phyloP scores from a whole-genome alignment of 1,139 yeast species.

The Schizosaccharomyces versatilis region DNA sequence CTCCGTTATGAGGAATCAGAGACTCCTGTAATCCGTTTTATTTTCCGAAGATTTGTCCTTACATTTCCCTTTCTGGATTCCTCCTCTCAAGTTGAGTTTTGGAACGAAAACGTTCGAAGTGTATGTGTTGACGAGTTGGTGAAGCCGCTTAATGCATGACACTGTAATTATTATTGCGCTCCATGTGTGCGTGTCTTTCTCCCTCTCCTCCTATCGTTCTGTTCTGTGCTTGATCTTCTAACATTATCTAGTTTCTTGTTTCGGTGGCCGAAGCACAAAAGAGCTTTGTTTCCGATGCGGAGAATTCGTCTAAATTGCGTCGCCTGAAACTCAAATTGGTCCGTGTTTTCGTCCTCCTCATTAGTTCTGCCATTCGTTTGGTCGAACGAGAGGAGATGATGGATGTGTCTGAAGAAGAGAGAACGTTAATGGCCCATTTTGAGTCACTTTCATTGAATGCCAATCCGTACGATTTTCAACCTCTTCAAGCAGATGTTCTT shows the following conservation, averaged over 20 bases:
- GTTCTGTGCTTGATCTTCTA: constrained; percentile 28
- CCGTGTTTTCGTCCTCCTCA: background rate
- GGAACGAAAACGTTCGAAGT: constrained; percentile 60
- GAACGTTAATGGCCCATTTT: background rate
- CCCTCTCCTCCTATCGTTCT: constrained; percentile 55
- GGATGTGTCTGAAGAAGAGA: background rate
- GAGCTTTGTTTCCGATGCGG: background rate
- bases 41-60: constrained; percentile 37
- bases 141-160: constrained; percentile 48
- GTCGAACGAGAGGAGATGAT: background rate
- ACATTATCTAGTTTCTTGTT: constrained; percentile 5
- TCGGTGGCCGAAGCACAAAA: constrained; percentile 2
- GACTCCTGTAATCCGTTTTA: constrained; percentile 47
- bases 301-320: background rate
- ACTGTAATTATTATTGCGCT: constrained; percentile 40
- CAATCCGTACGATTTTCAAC: background rate
- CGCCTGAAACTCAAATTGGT: too few species aligned
- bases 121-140: constrained; percentile 45
- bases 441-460: background rate
- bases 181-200: constrained; percentile 37
- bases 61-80: constrained; percentile 54
- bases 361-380: background rate
- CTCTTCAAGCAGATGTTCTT: background rate
- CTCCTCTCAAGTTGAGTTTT: constrained; percentile 35
- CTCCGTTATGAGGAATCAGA: constrained; percentile 14